Conservation (phyloP, 1,284 basidiomycete species). For the Melampsora americana region DNA sequence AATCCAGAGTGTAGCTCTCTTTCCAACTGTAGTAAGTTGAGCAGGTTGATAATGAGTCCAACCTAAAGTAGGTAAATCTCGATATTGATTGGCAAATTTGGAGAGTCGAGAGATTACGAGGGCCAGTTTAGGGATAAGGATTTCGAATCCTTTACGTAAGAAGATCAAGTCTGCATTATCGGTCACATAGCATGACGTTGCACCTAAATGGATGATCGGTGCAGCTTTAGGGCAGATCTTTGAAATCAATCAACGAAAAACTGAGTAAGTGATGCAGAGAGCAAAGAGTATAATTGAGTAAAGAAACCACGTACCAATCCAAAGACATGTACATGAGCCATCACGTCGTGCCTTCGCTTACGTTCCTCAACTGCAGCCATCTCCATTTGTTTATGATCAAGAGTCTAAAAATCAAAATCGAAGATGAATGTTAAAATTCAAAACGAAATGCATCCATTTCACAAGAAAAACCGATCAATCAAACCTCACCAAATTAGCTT, state of each 20-base stretch:
- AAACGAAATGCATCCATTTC: neutral
- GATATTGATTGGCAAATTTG: conserved; percentile 53
- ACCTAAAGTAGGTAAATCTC: conserved; percentile 61
- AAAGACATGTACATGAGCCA: conserved; percentile 55
- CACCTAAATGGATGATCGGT: conserved; percentile 53
- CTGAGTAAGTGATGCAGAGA: neutral
- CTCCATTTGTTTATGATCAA: conserved; percentile 54
- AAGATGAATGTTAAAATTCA: neutral
- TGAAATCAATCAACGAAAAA: neutral
- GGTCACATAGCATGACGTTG: conserved; percentile 54
- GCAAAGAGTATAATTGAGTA: neutral
- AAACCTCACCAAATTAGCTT: conserved; percentile 48
- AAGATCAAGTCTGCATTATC: conserved; percentile 55
- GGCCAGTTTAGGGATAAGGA: conserved; percentile 54
- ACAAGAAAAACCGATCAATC: neutral
- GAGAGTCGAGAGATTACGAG: conserved; percentile 52
- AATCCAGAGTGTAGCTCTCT: conserved; percentile 95
- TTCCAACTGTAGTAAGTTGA: conserved; percentile 97
- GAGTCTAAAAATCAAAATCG: conserved; percentile 39
- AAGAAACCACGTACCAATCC: conserved; percentile 44
- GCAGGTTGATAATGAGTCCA: conserved; percentile 99
- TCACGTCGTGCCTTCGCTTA: conserved; percentile 53
- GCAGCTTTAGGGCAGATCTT: conserved; percentile 52
- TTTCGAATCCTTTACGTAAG: conserved; percentile 51
- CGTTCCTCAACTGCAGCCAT: conserved; percentile 54